Base-by-base conservation (phyloP, 305 asterid genomes). In the Ilex paraguariensis region DNA sequence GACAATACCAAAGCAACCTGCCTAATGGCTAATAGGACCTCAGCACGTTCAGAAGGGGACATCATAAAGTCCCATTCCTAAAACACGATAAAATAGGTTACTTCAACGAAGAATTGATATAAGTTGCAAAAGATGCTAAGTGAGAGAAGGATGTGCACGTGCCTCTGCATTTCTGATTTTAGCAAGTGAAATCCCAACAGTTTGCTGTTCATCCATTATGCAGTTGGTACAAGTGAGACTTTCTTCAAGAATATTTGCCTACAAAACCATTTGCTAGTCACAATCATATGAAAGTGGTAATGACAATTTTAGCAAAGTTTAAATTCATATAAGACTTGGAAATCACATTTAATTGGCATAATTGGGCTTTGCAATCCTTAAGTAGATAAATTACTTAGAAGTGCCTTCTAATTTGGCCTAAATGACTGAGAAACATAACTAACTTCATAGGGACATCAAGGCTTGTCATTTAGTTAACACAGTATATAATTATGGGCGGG, bases 221-320 rank as follows among this genome's bases (percentile, higher is more conserved):
- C 67, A 73, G 66, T 78, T 79, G 56, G 64, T 73, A 77, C 82
- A 79, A 65, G 80, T 79, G 67, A 90, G 69, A 44, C 83, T 75
- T 74, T 90, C 99, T 80, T 93, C 96, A n/a, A 93, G 74, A 73
- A 86, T 67, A 80, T 87, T 81, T 71, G 84, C 95, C 99, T 93
- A 71, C 65, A 64, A 66, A 61, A 5, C 9, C 42, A 36, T 36
- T 36, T 36, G 42, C 42, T 4, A 36, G 7, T 36, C 42, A 36
- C 7, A 64, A 66, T 51, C 71, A 57, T 61, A 56, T 58, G 67
- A 40, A 59, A 77, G 74, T 64, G 61, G 48, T 63, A 65, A 67
- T 72, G 63, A 73, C 50, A 59, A 62, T 36, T 36, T 36, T 8
- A 8, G 9, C 6, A 4, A 36, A 36, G 9, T 36, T 36, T 5